Conservation (phyloP, 768 basidiomycete genomes). For the Lyophyllum decastes region DNA sequence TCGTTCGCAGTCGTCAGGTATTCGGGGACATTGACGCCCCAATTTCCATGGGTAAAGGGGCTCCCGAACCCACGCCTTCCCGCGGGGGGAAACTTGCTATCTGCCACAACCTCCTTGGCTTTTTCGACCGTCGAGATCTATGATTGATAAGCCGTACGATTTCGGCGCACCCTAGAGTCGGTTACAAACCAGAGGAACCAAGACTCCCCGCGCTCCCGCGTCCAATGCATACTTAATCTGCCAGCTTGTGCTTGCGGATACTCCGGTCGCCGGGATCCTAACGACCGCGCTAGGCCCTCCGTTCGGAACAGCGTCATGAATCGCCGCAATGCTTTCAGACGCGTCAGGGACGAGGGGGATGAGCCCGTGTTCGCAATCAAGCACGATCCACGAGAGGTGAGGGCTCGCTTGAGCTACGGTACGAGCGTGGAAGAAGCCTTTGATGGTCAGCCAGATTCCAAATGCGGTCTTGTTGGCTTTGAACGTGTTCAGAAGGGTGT, state of each 20-base stretch:
- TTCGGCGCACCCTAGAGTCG: not conserved
- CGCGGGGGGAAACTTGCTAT: conserved; percentile 60
- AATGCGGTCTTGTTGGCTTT: conserved; percentile 61
- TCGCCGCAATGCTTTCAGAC: conserved; percentile 55
- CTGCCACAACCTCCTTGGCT: conserved; percentile 55
- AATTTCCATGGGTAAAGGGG: conserved; percentile 59
- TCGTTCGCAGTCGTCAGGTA: conserved; percentile 61
- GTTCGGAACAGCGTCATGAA: conserved; percentile 42
- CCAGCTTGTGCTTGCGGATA: conserved; percentile 57
- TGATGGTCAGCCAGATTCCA: conserved; percentile 66
- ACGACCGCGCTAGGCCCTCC: conserved; percentile 59
- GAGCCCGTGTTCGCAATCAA: conserved; percentile 73
- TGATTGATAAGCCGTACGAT: not conserved
- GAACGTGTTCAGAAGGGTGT: conserved; percentile 55
- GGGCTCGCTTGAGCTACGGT: conserved; percentile 56
- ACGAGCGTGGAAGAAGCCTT: conserved; percentile 59
- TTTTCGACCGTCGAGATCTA: conserved; percentile 57
- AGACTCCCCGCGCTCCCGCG: conserved; percentile 62
- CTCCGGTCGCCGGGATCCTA: conserved; percentile 64
- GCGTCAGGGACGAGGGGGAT: conserved; percentile 56
- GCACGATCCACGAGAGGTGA: conserved; percentile 60
- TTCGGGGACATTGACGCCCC: conserved; percentile 52
- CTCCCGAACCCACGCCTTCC: conserved; percentile 69
- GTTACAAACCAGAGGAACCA: conserved; percentile 66
- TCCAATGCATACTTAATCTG: conserved; percentile 75